Conservation (phyloP, 768 basidiomycete genomes). For the Boletellus ananas region DNA sequence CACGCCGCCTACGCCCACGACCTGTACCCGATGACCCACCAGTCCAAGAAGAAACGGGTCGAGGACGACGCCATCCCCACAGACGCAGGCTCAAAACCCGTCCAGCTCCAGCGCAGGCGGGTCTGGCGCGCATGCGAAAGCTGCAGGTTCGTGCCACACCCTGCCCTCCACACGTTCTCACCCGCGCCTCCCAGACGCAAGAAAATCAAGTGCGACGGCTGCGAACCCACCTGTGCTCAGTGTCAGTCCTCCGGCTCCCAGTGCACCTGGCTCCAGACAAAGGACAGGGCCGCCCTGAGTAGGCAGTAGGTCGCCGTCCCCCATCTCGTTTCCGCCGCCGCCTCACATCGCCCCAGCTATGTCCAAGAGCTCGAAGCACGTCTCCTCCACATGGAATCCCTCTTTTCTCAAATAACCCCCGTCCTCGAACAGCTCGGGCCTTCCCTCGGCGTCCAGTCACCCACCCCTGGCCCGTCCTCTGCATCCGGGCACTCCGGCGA, state of each 20-base stretch:
- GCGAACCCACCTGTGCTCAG: conserved; percentile 82
- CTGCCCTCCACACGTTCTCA: conserved; percentile 15
- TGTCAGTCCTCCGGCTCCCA: conserved; percentile 69
- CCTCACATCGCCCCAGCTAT: conserved; percentile 51
- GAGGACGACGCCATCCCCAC: conserved; percentile 49
- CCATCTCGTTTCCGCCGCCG: conserved; percentile 3
- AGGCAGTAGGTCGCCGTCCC: conserved; percentile 62
- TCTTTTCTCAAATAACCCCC: conserved; percentile 81
- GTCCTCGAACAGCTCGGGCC: conserved; percentile 71
- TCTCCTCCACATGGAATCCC: conserved; percentile 79
- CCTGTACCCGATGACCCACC: conserved; percentile 45
- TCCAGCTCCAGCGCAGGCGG: conserved; percentile 72
- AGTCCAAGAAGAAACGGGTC: conserved; percentile 74
- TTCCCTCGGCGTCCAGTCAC: conserved; percentile 39
- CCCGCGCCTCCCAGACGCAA: conserved; percentile 55
- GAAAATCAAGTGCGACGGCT: conserved; percentile 92
- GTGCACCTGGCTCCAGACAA: conserved; percentile 89
- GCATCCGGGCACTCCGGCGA: conserved; percentile 13
- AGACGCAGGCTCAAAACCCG: conserved; percentile 62
- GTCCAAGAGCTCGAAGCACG: conserved; percentile 89
- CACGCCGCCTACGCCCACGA: conserved; percentile 40
- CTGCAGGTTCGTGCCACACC: conserved; percentile 59
- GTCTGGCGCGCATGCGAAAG: conserved; percentile 91
- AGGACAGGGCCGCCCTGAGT: conserved; percentile 85
- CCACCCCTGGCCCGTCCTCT: conserved; percentile 32